These are phyloP conservation scores for Mycena olivaceomarginata DNA, from an alignment of 768 basidiomycete genomes.

Conservation along the genomic window DNA sequence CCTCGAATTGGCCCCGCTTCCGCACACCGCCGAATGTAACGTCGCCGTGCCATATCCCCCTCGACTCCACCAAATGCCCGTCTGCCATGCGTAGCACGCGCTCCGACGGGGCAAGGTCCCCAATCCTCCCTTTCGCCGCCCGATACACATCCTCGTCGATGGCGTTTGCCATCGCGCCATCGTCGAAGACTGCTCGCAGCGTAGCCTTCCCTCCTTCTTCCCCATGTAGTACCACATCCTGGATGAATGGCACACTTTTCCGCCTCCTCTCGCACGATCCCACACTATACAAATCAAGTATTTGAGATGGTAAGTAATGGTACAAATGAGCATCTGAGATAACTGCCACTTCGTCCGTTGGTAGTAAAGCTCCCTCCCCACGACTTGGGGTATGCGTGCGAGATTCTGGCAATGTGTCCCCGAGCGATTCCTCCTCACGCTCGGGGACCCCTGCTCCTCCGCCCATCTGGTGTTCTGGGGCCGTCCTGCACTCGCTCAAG, in stretches of 20 bases:
- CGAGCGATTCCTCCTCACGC: slow-evolving; percentile 35
- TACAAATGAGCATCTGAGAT: slow-evolving; percentile 28
- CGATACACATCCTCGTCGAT: slow-evolving; percentile 27
- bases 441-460: slow-evolving; percentile 33
- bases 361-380: slow-evolving; percentile 31
- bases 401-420: slow-evolving; percentile 26
- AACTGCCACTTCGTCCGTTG: slow-evolving; percentile 3
- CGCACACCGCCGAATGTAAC: slow-evolving; percentile 25
- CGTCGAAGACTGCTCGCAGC: slow-evolving; percentile 33
- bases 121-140: slow-evolving; percentile 10
- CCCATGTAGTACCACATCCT: slow-evolving; percentile 10
- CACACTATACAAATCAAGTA: slow-evolving; percentile 39
- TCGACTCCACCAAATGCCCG: slow-evolving; percentile 34
- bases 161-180: slow-evolving; percentile 40
- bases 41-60: slow-evolving; percentile 37
- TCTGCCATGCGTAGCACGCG: slow-evolving; percentile 43
- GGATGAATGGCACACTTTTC: slow-evolving; percentile 34
- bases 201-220: background rate
- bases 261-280: background rate
- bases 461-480: background rate
- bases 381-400: slow-evolving; percentile 26
- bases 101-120: background rate
- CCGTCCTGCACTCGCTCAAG: slow-evolving; percentile 23
- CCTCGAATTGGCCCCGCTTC: slow-evolving; percentile 34
- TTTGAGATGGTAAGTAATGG: slow-evolving; percentile 19